Evolutionary conservation across 768 basidiomycete genomes (phyloP), one percentile per base, ranked within the genome.

Genomic region (Lentinula edodes): DNA sequence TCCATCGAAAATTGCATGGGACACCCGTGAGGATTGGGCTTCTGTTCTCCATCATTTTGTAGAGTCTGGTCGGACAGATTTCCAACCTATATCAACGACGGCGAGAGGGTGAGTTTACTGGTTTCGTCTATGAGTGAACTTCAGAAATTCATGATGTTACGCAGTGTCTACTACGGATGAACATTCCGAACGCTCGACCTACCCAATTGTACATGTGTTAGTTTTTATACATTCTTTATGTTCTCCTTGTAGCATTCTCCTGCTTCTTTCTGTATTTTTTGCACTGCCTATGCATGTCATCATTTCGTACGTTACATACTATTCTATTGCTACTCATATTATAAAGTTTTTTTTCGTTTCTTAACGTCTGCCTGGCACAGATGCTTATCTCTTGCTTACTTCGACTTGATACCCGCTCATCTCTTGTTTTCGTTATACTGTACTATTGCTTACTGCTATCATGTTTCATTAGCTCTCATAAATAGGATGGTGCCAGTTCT

Each of bases 71-170:
- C 82, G 89, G 52, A 85, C 84, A 16, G 89, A 91, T 70, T 92
- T 92, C 75, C 83, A 86, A 69, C 90, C 90, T n/a, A 88, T 90
- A 77, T 90, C 89, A 43, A 89, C 89, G 18, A 88, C 89, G 9
- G 61, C 85, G 6, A 74, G 85, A 74, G 89, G 90, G 89, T 91
- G 73, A 80, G 89, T 77, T 62, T 43, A 61, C 18, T 35, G 53
- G 45, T 45, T 16, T 62, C 35, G 42, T 18, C 8, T 23, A 9
- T 36, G 15, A 43, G 63, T 34, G 23, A 34, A 20, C 46, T 58
- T 51, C 45, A 61, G 55, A 63, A 70, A 65, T 35, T 20, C 7
- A 38, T 38, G 53, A 50, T 46, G 12, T 48, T 59, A n/a, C 63
- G 16, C 60, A 81, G 80, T 58, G 70, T 81, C 57, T 73, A 75